Conservation (phyloP, 129 eudicot genomes). For the Chrysanthemum lavandulifolium region DNA sequence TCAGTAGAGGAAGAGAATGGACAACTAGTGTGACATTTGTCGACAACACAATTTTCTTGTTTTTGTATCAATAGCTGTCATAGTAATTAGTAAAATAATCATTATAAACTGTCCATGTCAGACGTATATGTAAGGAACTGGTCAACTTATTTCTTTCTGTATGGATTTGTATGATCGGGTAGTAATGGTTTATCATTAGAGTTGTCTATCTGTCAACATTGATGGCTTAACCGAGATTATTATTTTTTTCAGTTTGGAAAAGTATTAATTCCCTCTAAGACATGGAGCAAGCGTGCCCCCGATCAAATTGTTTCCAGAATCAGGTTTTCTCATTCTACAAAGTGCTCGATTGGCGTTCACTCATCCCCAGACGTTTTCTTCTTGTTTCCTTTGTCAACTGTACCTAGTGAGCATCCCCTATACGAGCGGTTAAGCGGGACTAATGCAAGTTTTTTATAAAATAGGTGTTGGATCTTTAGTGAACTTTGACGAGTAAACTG, state of each 20-base stretch:
- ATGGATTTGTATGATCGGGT: constrained; percentile 8
- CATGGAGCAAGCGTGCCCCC: constrained; percentile 75
- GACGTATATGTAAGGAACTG: not conserved
- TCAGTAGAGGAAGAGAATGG: too few species aligned
- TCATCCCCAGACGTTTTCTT: constrained; percentile 66
- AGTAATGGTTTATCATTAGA: not conserved
- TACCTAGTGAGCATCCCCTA: constrained; percentile 72
- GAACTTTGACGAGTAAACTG: constrained; percentile 64
- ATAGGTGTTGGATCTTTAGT: constrained; percentile 64
- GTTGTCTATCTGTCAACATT: constrained; percentile 12
- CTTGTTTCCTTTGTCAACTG: constrained; percentile 83
- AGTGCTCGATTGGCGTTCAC: constrained; percentile 89
- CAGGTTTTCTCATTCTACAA: constrained; percentile 61
- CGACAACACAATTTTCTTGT: too few species aligned
- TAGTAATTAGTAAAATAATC: not conserved
- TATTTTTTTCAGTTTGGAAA: constrained; percentile 29
- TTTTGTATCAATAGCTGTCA: too few species aligned
- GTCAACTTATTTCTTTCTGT: not conserved
- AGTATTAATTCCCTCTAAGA: constrained; percentile 43
- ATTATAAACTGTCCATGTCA: not conserved
- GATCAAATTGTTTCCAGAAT: constrained; percentile 68
- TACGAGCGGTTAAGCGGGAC: constrained; percentile 53
- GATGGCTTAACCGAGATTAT: not conserved
- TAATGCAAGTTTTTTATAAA: constrained; percentile 61
- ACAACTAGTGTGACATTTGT: too few species aligned